phyloP scores from a whole-genome alignment of 2,329 filamentous ascomycete genomes.

The Colletotrichum trifolii region DNA sequence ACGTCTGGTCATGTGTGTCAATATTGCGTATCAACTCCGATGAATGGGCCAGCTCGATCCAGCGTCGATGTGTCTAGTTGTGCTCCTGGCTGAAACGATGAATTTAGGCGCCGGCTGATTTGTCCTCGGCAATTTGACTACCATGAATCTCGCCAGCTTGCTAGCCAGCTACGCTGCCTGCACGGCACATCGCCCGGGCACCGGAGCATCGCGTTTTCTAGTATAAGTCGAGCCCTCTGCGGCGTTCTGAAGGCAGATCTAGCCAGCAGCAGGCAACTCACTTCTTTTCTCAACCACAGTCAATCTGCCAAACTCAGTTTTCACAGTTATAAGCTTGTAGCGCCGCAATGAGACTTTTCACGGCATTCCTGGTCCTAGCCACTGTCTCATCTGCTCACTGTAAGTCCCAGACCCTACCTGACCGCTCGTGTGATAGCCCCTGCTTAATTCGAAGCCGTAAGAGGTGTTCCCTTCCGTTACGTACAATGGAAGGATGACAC shows the following conservation, averaged over 20 bases:
- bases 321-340: not conserved
- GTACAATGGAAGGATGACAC: slow-evolving; percentile 44
- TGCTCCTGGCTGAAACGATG: slow-evolving; percentile 4
- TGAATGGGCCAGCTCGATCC: not conserved
- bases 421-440: no score
- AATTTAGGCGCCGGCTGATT: slow-evolving; percentile 33
- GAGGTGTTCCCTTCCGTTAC: slow-evolving; percentile 56
- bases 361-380: slow-evolving; percentile 40
- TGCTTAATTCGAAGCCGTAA: slow-evolving; percentile 35
- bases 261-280: no score
- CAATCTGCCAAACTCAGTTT: no score
- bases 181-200: not conserved
- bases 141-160: not conserved
- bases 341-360: slow-evolving; percentile 37
- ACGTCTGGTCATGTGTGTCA: not conserved
- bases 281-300: no score
- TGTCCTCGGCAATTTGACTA: slow-evolving; percentile 37
- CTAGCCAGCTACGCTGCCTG: not conserved
- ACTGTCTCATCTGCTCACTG: slow-evolving; percentile 51
- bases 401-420: slow-evolving; percentile 39
- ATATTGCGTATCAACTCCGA: not conserved
- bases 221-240: not conserved
- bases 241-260: no score
- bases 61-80: not conserved
- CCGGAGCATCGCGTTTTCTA: no score